Conservation (phyloP, 768 basidiomycete genomes). For the Termitomyces sp. region DNA sequence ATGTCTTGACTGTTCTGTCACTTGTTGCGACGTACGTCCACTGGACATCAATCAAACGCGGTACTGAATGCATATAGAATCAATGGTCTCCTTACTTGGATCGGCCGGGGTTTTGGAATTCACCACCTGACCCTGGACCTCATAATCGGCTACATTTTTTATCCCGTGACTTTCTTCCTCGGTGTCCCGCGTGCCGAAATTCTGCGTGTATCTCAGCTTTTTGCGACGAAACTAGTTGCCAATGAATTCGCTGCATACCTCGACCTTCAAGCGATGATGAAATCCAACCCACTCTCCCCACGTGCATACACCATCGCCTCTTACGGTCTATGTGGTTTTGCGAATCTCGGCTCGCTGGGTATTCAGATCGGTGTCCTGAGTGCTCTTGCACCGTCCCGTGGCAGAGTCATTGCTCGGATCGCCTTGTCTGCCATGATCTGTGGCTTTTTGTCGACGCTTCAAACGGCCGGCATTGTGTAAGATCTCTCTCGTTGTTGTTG, state of each 20-base stretch:
- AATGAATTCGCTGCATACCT: constrained; percentile 83
- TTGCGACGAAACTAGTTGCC: constrained; percentile 83
- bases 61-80: constrained; percentile 25
- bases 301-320: constrained; percentile 80
- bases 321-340: constrained; percentile 89
- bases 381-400: constrained; percentile 45
- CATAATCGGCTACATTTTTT: constrained; percentile 81
- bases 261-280: constrained; percentile 46
- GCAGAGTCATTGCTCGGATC: constrained; percentile 63
- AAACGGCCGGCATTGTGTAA: constrained; percentile 22
- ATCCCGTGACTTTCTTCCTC: constrained; percentile 78
- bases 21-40: constrained; percentile 55
- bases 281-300: constrained; percentile 49
- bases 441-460: constrained; percentile 30
- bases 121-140: constrained; percentile 78
- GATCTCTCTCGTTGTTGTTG: constrained; percentile 7
- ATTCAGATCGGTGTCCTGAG: constrained; percentile 61
- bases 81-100: constrained; percentile 85
- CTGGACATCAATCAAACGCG: not conserved
- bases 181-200: constrained; percentile 82
- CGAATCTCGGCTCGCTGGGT: constrained; percentile 80
- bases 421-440: constrained; percentile 47
- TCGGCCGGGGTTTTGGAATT: constrained; percentile 82
- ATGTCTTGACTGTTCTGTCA: constrained; percentile 80
- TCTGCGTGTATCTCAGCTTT: constrained; percentile 68